These are phyloP conservation scores for Lepiota venenata DNA, from an alignment of 768 basidiomycete species.

Conservation along the genomic window DNA sequence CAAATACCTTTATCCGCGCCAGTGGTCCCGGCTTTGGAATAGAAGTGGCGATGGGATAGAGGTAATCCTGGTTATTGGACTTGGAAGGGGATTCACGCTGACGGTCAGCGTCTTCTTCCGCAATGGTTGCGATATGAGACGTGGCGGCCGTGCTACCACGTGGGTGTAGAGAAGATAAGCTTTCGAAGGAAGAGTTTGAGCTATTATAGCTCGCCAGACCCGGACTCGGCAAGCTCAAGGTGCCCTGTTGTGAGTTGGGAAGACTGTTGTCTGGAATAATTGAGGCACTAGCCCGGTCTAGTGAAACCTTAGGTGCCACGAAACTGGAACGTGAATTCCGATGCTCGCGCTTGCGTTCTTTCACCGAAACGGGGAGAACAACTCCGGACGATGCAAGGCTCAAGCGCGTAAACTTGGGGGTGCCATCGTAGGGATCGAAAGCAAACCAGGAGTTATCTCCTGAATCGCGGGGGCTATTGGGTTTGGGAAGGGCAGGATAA, in stretches of 20 bases:
- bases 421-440: slow-evolving; percentile 28
- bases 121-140: background rate
- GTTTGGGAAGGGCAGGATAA: slow-evolving; percentile 6
- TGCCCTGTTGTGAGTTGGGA: background rate
- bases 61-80: background rate
- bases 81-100: background rate
- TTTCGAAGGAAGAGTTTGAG: background rate
- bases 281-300: background rate
- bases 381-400: slow-evolving; percentile 29
- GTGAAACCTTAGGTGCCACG: background rate
- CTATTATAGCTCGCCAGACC: background rate
- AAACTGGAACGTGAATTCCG: background rate
- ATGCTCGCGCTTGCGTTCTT: slow-evolving; percentile 19
- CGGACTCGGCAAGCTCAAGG: background rate
- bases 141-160: background rate
- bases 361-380: slow-evolving; percentile 39
- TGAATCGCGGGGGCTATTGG: slow-evolving; percentile 9
- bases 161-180: background rate
- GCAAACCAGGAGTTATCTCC: slow-evolving; percentile 34
- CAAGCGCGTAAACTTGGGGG: slow-evolving; percentile 39
- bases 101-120: background rate
- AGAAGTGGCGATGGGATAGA: background rate
- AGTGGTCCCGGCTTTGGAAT: slow-evolving; percentile 1
- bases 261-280: background rate
- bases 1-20: background rate